Conservation (phyloP, 192 early-diverging fungal species). For the Coemansia aciculifera region DNA sequence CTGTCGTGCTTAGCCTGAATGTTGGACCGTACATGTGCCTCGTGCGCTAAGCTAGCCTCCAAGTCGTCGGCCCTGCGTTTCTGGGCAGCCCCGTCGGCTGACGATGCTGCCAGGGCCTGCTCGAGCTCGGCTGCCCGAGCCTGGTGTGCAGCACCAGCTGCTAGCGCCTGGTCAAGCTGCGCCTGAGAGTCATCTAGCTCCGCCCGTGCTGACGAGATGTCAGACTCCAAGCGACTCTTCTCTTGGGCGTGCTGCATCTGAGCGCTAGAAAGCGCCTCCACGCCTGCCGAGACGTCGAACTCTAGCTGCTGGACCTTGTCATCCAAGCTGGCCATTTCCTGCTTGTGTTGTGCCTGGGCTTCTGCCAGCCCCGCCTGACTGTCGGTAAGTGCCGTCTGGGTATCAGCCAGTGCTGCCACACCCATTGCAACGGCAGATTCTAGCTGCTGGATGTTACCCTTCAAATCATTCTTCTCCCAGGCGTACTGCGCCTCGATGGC, state of each 20-base stretch:
- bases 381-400: not conserved
- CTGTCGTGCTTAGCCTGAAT: conserved; percentile 42
- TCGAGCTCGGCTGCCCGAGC: conserved; percentile 15
- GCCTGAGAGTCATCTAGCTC: not conserved
- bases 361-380: conserved; percentile 14
- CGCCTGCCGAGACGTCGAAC: not conserved
- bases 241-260: conserved; percentile 4
- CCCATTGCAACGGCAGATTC: conserved; percentile 1
- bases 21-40: conserved; percentile 29
- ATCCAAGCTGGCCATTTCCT: not conserved
- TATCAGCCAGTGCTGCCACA: not conserved
- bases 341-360: conserved; percentile 11
- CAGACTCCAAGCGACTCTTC: not conserved
- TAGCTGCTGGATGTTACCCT: conserved; percentile 1
- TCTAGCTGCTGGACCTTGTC: not conserved
- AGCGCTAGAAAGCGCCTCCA: conserved; percentile 2
- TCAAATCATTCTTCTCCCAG: conserved; percentile 3
- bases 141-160: not conserved
- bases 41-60: conserved; percentile 35
- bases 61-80: conserved; percentile 26
- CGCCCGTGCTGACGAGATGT: not conserved
- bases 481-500: conserved; percentile 15
- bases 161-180: not conserved
- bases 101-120: conserved; percentile 4
- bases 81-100: not conserved